A percentile compares a stretch with the other conserved stretches of the same genome.
phyloP scores from a whole-genome alignment of 1,284 basidiomycete genomes.

The Fomitiporia mediterranea region DNA sequence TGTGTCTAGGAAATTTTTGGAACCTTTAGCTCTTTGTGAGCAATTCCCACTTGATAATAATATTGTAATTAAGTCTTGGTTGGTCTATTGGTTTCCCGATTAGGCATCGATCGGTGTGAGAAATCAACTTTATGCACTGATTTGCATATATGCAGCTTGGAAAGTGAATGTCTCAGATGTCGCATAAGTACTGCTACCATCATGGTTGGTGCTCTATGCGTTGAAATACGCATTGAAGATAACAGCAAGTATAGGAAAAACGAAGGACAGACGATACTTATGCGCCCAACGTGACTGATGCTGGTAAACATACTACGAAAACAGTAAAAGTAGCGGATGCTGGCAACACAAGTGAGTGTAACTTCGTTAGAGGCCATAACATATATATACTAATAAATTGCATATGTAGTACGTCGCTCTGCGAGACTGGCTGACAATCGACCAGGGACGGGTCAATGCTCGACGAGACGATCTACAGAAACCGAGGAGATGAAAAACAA shows the following conservation, averaged over 20 bases:
- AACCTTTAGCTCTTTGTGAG: conserved; percentile 13
- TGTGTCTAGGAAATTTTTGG: conserved; percentile 29
- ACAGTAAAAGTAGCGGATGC: background rate
- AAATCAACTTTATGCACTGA: too few relatives aligned
- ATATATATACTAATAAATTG: background rate
- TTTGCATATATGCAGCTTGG: too few relatives aligned
- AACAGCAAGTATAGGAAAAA: background rate
- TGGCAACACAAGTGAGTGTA: background rate
- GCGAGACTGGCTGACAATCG: background rate
- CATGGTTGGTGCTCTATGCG: background rate
- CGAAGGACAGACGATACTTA: background rate
- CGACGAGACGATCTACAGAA: background rate
- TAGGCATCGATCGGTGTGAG: too few relatives aligned
- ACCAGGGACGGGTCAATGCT: background rate
- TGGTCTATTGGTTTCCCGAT: background rate
- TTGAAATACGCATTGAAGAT: background rate
- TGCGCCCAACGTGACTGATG: background rate
- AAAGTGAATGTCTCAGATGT: too few relatives aligned
- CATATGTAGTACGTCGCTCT: conserved; percentile 3
- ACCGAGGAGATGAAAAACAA: background rate
- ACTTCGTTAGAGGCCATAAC: background rate
- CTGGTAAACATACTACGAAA: background rate
- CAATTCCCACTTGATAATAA: background rate
- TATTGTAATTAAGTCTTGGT: background rate
- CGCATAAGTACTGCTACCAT: background rate